Base-by-base conservation (phyloP, 805 yeast genomes). In the Teunomyces atbi region DNA sequence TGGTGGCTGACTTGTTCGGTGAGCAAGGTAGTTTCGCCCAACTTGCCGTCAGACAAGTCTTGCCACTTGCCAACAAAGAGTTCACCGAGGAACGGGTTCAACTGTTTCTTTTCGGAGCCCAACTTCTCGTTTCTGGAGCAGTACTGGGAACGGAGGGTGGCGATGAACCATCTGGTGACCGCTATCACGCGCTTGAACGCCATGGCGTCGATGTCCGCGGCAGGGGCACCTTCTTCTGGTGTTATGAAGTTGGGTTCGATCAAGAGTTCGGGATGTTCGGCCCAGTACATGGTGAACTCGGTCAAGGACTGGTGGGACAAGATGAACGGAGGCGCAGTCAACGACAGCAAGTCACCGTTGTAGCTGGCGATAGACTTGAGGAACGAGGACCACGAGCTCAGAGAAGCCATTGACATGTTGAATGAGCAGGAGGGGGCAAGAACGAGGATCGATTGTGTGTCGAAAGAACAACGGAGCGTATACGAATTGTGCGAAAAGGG, bases 311-410 rank as follows among this genome's bases (percentile, higher is more conserved):
- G 84, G 19, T 97, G 89, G 3, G 96, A 89, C 53, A 94, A 75
- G 54, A 94, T 94, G 70, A 92, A 94, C 6, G 98, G 97, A 15
- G 99, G 99, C 3, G 99, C 99, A 2, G 99, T 91, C 61, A 94
- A 73, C 3, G 96, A 82, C 15, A 97, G 89, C 52, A 94, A 73
- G 64, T 94, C 99, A 37, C 97, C 97, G 56, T 90, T 89, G 68
- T 89, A 92, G 3, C 95, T 82, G 27, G 97, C 94, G 52, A 92
- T 81, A 34, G 96, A 88, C 68, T 89, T 89, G 55, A 94, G 75
- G 61, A 92, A 92, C 11, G 94, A 81, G 20, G 96, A 83, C 97
- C 97, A 92, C n/a, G 96, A 80, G 42, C 60, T 26, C 27, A 44
- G 41, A 7, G 29, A 21, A 11, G 46, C 46, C 27, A 28, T 26